Conservation (phyloP, 306 rosid genomes). For the Lithocarpus polystachyus region DNA sequence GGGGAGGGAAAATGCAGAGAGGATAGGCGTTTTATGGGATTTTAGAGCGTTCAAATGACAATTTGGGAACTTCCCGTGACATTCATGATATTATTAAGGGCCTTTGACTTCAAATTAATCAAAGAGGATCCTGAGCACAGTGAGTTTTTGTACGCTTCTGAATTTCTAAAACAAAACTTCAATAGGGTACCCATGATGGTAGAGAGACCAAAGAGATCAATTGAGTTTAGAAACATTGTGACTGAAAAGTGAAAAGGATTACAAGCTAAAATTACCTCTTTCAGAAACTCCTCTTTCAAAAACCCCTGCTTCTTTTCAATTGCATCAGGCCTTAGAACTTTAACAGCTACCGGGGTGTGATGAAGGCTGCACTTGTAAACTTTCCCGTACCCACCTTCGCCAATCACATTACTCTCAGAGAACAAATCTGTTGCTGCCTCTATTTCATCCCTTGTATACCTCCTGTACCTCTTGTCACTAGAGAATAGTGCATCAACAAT, state of each 20-base stretch:
- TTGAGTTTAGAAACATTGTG: conserved; percentile 20
- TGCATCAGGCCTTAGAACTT: conserved; percentile 59
- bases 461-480: conserved; percentile 75
- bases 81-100: background rate
- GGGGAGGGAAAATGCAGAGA: background rate
- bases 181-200: conserved; percentile 3
- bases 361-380: conserved; percentile 89
- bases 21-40: background rate
- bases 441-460: conserved; percentile 74
- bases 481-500: conserved; percentile 65
- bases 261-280: conserved; percentile 54
- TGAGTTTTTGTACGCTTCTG: background rate
- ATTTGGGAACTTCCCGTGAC: background rate
- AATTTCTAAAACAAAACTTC: conserved; percentile 18
- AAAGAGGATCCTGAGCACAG: background rate
- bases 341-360: conserved; percentile 88
- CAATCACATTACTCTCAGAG: conserved; percentile 55
- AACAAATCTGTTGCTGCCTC: conserved; percentile 68
- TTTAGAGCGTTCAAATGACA: background rate
- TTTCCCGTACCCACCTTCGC: conserved; percentile 95
- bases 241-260: background rate
- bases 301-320: conserved; percentile 72
- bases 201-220: conserved; percentile 10
- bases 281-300: conserved; percentile 80
- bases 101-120: background rate